phyloP scores from a whole-genome alignment of 2,329 filamentous ascomycete species.

The Phyllosticta paracitricarpa region DNA sequence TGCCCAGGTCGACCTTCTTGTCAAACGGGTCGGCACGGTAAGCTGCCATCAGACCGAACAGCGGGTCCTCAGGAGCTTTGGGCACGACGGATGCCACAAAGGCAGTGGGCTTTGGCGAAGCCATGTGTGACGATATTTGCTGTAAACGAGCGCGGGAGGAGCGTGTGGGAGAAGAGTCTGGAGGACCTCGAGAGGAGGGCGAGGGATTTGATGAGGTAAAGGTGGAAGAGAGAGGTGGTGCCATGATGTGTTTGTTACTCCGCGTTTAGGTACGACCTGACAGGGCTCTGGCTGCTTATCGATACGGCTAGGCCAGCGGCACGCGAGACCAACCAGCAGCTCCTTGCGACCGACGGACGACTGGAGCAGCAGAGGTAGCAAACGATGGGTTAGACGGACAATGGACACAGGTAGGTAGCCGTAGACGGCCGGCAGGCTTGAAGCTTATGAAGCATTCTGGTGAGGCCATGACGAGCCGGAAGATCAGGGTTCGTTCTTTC shows the following conservation, averaged over 20 bases:
- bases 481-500: slow-evolving; percentile 1
- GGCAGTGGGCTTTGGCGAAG: slow-evolving; percentile 50
- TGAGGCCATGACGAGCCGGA: neutral
- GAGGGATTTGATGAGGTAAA: slow-evolving; percentile 13
- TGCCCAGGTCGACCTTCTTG: slow-evolving; percentile 87
- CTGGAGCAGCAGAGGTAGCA: neutral
- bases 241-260: slow-evolving; percentile 9
- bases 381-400: neutral
- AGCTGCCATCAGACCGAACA: slow-evolving; percentile 86
- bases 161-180: neutral
- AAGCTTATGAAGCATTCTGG: neutral
- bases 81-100: slow-evolving; percentile 72
- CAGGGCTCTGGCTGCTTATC: slow-evolving; percentile 4
- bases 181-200: slow-evolving; percentile 11
- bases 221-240: slow-evolving; percentile 10
- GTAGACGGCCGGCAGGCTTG: neutral
- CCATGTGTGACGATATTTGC: slow-evolving; percentile 62
- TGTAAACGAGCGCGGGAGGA: slow-evolving; percentile 30
- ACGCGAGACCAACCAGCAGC: neutral
- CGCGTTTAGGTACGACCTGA: slow-evolving; percentile 7
- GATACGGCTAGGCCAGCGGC: neutral
- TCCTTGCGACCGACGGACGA: neutral
- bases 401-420: neutral
- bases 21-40: slow-evolving; percentile 66
- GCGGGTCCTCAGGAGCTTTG: slow-evolving; percentile 85